Percentiles rank a stretch among this genome's conserved stretches.
Conservation (phyloP, 352 stramenopile species). For the Globisporangium carolinianum region DNA sequence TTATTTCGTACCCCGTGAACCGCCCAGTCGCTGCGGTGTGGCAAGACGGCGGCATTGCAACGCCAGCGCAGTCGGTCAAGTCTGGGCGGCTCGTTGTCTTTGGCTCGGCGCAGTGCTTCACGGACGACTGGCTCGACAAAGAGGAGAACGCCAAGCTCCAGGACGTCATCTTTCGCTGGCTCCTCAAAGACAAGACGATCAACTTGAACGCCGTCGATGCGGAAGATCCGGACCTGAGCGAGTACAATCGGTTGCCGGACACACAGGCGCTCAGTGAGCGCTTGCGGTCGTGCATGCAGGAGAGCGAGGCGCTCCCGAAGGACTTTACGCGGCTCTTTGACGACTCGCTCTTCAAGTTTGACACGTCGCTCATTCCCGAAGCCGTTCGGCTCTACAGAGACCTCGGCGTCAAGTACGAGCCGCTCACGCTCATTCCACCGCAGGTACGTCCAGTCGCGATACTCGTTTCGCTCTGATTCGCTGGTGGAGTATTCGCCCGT, state of each 20-base stretch:
- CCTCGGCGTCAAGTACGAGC: conserved; percentile 93
- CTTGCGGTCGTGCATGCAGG: conserved; percentile 92
- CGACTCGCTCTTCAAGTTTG: conserved; percentile 91
- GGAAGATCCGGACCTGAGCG: conserved; percentile 80
- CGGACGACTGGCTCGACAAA: conserved; percentile 94
- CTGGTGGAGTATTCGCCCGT: background rate
- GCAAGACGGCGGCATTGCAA: conserved; percentile 69
- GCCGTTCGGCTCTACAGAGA: conserved; percentile 89
- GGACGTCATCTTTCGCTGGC: conserved; percentile 92
- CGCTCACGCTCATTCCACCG: conserved; percentile 91
- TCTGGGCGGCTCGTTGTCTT: conserved; percentile 82
- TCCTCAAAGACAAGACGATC: conserved; percentile 82
- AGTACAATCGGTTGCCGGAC: conserved; percentile 90
- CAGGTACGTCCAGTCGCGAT: conserved; percentile 28
- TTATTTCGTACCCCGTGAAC: conserved; percentile 95
- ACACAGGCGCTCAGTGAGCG: conserved; percentile 90
- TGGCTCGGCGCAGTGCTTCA: conserved; percentile 91
- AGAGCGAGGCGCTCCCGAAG: conserved; percentile 90
- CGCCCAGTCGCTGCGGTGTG: conserved; percentile 88
- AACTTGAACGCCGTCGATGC: conserved; percentile 61
- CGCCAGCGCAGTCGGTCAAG: conserved; percentile 42
- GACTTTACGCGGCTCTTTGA: conserved; percentile 95
- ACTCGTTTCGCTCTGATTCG: background rate
- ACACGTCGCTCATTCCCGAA: conserved; percentile 93
- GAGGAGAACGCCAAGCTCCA: conserved; percentile 92